These are phyloP conservation scores for Salix suchowensis DNA, from an alignment of 345 rosid genomes.

Conservation along the genomic window DNA sequence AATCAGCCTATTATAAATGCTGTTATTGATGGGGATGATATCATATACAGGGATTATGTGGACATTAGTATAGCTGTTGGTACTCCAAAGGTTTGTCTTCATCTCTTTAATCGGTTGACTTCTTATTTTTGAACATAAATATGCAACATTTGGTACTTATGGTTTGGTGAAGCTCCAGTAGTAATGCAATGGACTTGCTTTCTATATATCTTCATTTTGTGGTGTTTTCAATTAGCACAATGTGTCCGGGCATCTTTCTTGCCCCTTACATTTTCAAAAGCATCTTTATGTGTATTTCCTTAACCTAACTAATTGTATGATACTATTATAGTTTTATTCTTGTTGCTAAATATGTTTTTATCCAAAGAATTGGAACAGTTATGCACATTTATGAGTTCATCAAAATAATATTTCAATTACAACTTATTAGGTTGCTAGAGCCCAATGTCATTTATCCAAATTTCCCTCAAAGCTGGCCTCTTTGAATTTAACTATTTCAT, in stretches of 20 bases:
- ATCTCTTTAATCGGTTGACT: background rate
- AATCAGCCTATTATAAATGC: conserved; percentile 95
- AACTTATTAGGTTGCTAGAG: background rate
- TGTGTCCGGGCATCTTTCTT: background rate
- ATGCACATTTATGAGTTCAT: background rate
- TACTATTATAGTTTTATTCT: background rate
- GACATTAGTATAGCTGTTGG: conserved; percentile 96
- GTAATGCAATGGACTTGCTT: background rate
- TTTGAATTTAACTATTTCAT: background rate
- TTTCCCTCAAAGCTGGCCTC: background rate
- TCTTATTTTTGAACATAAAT: background rate
- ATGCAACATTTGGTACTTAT: background rate
- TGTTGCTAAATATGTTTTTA: background rate
- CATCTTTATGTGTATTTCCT: background rate
- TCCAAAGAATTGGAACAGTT: background rate
- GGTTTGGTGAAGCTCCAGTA: background rate
- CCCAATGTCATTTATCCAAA: background rate
- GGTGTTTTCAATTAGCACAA: background rate
- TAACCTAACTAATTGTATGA: background rate
- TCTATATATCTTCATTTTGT: background rate
- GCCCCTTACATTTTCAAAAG: background rate
- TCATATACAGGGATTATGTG: conserved; percentile 87
- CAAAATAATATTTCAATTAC: background rate
- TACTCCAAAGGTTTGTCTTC: conserved; percentile 63
- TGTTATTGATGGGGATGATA: conserved; percentile 97